Base-by-base conservation (phyloP, 768 basidiomycete species). In the Agaricus subrufescens region DNA sequence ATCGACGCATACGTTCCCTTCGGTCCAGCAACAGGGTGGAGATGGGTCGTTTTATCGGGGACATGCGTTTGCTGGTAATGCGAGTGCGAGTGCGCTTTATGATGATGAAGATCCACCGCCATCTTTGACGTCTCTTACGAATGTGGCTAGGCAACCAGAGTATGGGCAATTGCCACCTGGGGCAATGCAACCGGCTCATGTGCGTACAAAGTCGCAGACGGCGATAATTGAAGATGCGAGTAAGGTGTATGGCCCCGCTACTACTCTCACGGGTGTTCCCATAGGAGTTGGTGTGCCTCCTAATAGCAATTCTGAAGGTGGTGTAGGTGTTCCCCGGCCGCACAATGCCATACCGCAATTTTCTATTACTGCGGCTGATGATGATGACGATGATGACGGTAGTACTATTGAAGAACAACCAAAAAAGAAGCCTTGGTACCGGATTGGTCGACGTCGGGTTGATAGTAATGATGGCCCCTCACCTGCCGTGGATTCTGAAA, bases 131-230 rank as follows among this genome's bases (percentile, higher is more conserved):
- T 40, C 52, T 37, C 37, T 54, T n/a, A 81, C 78, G 14, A 79
- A 73, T 50, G 76, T 77, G 19, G 77, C 75, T 27, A 61, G 63
- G 47, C 74, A 75, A 45, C 69, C 73, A 47, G 69, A 66, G 30
- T 58, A 64, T 37, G 65, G 59, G 25, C 63, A 60, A 2, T 64
- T 78, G 29, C 85, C 87, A 0, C 76, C 80, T 3, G 87, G 89
- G 11, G 86, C 86, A 4, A 82, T 84, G 79, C 74, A 80, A 42
- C 84, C 87, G 10, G 71, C 76, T 15, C 88, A 89, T 65, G 73
- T 80, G 34, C 83, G 91, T 46, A 90, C 85, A 19, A 84, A 85
- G 72, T 92, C 90, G 31, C 91, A 94, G 66, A 87, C 86, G 2
- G 91, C 91, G 2, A 82, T 94, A 57, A 83, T 94, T n/a, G 89